Base-by-base conservation (phyloP, 768 basidiomycete genomes). In the Pulveroboletus sp. region DNA sequence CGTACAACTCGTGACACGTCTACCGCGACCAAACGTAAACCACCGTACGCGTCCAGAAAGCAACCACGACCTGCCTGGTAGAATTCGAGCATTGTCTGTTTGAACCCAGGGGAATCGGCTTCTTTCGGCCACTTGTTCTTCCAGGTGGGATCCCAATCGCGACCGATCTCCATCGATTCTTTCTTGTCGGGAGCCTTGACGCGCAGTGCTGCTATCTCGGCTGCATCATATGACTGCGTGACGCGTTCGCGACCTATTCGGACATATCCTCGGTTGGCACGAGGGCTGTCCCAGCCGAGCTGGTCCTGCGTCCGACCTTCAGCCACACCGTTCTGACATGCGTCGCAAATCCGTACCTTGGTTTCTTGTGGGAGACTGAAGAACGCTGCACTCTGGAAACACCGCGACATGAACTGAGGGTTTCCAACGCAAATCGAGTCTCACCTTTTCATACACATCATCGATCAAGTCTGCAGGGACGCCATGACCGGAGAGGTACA, bases 141-240 rank as follows among this genome's bases (percentile, higher is more conserved):
- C 82, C 84, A 89, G 31, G 70, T 74, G 13, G 76, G 71, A 56
- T 87, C 88, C 81, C 85, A 86, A 49, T 93, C 89, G 23, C 85
- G 76, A 26, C 91, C 90, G 39, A 93, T 91, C 65, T 93, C 91
- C 83, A 93, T 90, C 8, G 81, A 75, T 65, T 93, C 90, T 66
- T 90, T 89, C 69, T 69, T 81, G 62, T 91, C 89, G 0, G 90
- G 90, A 0, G 90, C 81, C 51, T 80, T 81, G 49, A 70, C 72
- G n/a, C 91, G 81, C 19, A 92, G 70, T 37, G 75, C 65, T 35
- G 82, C 84, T 56, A 93, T 92, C 69, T 90, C 89, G 16, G 73
- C 67, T 10, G 81, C 75, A 64, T 89, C 80, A 27, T 76, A 71
- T 20, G 84, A 82, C 54, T 86, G 85, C 0, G 87, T 88, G 24